phyloP scores from a whole-genome alignment of 2,329 filamentous ascomycete species.

The Trichoderma cornu-damae region DNA sequence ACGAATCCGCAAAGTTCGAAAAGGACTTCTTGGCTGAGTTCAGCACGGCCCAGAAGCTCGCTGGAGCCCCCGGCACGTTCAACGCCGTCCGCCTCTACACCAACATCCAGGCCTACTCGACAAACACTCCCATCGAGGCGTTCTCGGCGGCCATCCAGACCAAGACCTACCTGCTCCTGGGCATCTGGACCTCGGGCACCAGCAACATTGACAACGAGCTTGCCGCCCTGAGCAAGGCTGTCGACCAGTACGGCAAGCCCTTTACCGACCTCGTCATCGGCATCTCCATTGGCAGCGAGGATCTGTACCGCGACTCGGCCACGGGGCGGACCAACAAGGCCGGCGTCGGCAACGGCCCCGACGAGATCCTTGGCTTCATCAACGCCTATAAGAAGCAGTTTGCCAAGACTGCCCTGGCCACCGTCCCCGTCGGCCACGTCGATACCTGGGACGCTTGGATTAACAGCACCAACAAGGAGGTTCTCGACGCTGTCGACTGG shows the following conservation, averaged over 20 bases:
- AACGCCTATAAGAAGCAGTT: conserved; percentile 57
- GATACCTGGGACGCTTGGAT: conserved; percentile 64
- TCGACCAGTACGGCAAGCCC: conserved; percentile 47
- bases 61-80: conserved; percentile 47
- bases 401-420: conserved; percentile 38
- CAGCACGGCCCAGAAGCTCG: conserved; percentile 34
- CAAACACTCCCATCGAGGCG: conserved; percentile 74
- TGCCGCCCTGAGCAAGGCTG: conserved; percentile 52
- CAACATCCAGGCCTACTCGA: conserved; percentile 58
- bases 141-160: conserved; percentile 65
- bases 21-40: conserved; percentile 46
- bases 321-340: conserved; percentile 60
- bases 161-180: conserved; percentile 57
- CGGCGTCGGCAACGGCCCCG: conserved; percentile 55
- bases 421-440: conserved; percentile 57
- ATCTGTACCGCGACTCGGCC: conserved; percentile 57
- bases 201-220: conserved; percentile 56
- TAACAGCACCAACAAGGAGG: conserved; percentile 53
- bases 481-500: conserved; percentile 60
- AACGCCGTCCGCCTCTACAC: conserved; percentile 62
- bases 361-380: conserved; percentile 61
- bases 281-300: conserved; percentile 62
- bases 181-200: conserved; percentile 57
- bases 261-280: conserved; percentile 56
- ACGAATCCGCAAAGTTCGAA: conserved; percentile 50